Base-by-base conservation (phyloP, 148 eudicot species). In the Camellia sinensis region DNA sequence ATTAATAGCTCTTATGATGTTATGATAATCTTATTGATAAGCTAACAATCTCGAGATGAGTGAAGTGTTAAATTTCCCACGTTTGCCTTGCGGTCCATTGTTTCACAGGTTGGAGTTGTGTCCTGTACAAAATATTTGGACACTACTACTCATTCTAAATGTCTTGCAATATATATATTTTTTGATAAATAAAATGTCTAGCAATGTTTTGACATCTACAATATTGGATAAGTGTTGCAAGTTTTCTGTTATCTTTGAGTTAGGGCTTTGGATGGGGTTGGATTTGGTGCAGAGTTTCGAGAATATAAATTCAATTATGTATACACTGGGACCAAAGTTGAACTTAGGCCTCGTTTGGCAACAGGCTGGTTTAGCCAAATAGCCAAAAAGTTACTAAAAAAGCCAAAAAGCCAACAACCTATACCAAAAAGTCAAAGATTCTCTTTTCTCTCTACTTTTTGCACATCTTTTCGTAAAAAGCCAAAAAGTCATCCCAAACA, bases 61-160 rank as follows among this genome's bases (percentile, higher is more conserved):
- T 62, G 79, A 59, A 59, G 14, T 61, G 29, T 62, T 76, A 56
- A 29, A 57, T 57, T 45, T 43, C 56, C 10, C 57, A n/a, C 0
- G 5, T 41, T 59, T 43, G 52, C 15, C 52, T 45, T 59, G 56
- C 13, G 57, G 54, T 76, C 53, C 79, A 62, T 21, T 40, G 67
- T 76, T 74, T 29, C 40, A 73, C 76, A 48, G 50, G 75, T 50
- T 75, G 0, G 52, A 45, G 5, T 75, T n/a, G 50, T 56, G 53
- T 44, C 40, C 7, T 57, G 18, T n/a, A 19, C 29, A 8, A 43
- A 4, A n/a, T 43, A 7, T 59, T 59, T 60, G 67, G 53, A 59
- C 52, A 53, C 44, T 73, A 21, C 62, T 73, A 21, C 62, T 73
- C 13, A 6, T 71, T 71, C 59, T 21, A 12, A 12, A 50, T 18